These are phyloP conservation scores for Cardamine chenopodiifolia DNA, from an alignment of 345 rosid genomes.

Conservation along the genomic window DNA sequence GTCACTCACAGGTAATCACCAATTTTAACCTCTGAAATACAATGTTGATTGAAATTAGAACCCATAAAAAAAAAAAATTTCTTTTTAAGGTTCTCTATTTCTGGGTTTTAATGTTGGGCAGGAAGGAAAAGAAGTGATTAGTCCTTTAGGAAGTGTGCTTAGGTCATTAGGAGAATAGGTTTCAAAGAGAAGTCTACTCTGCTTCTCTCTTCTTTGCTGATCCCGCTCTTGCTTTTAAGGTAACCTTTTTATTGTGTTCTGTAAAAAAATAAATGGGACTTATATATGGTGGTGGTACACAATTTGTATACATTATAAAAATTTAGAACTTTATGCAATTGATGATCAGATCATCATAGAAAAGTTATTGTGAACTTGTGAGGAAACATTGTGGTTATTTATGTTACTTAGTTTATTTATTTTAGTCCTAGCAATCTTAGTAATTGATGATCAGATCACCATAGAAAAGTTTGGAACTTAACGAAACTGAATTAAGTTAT, in stretches of 20 bases:
- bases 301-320: background rate
- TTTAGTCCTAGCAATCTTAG: background rate
- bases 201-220: slow-evolving; percentile 70
- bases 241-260: slow-evolving; percentile 1
- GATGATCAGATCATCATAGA: background rate
- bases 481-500: background rate
- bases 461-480: background rate
- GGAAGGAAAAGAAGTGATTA: slow-evolving; percentile 32
- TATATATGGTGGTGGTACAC: background rate
- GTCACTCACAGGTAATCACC: slow-evolving; percentile 37
- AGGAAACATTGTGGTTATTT: background rate
- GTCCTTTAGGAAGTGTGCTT: slow-evolving; percentile 36
- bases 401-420: background rate
- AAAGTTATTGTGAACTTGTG: background rate
- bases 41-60: background rate
- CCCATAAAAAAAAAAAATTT: background rate
- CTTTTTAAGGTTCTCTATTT: background rate
- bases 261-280: background rate
- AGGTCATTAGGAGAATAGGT: slow-evolving; percentile 44
- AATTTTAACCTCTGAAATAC: background rate
- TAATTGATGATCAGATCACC: background rate
- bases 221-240: slow-evolving; percentile 89
- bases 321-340: background rate
- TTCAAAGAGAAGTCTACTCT: slow-evolving; percentile 61
- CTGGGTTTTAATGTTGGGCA: slow-evolving; percentile 1